Evolutionary conservation across 1,284 basidiomycete genomes (phyloP).

Genomic region (Boletus calvinii): DNA sequence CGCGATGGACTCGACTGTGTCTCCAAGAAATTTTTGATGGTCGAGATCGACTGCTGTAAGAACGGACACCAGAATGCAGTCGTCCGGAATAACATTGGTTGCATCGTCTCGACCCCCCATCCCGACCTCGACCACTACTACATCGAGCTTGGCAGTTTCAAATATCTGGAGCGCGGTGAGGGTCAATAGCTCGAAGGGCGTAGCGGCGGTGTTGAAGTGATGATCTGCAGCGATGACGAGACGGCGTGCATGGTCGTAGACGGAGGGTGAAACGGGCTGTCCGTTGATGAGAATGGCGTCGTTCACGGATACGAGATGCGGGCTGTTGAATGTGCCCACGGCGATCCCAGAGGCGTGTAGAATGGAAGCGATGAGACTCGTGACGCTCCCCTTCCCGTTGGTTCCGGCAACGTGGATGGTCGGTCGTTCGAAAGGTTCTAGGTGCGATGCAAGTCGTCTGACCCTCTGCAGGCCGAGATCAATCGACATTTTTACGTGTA

Average conservation of each 20-base stretch:
- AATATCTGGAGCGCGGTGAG: conserved; percentile 75
- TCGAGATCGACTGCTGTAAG: conserved; percentile 90
- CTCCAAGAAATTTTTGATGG: conserved; percentile 88
- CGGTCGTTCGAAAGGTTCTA: conserved; percentile 74
- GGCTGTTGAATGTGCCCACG: conserved; percentile 90
- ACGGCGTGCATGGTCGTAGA: conserved; percentile 52
- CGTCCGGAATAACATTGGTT: conserved; percentile 83
- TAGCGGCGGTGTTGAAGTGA: conserved; percentile 51
- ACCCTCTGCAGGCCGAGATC: conserved; percentile 80
- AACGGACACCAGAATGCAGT: conserved; percentile 72
- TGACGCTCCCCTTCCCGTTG: conserved; percentile 96
- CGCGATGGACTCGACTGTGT: conserved; percentile 74
- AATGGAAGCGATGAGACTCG: conserved; percentile 80
- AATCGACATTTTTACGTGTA: conserved; percentile 56
- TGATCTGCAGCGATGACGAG: conserved; percentile 55
- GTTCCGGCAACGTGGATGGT: conserved; percentile 94
- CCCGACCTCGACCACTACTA: conserved; percentile 91
- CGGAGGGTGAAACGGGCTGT: conserved; percentile 46
- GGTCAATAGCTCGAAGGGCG: conserved; percentile 84
- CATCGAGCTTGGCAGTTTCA: conserved; percentile 66
- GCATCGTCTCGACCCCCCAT: conserved; percentile 94
- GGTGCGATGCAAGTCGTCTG: conserved; percentile 49
- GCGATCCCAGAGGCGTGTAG: conserved; percentile 53
- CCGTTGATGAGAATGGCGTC: conserved; percentile 80
- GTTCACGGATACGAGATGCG: conserved; percentile 79